Conservation (phyloP, 768 basidiomycete genomes). For the Strobilomyces confusus region DNA sequence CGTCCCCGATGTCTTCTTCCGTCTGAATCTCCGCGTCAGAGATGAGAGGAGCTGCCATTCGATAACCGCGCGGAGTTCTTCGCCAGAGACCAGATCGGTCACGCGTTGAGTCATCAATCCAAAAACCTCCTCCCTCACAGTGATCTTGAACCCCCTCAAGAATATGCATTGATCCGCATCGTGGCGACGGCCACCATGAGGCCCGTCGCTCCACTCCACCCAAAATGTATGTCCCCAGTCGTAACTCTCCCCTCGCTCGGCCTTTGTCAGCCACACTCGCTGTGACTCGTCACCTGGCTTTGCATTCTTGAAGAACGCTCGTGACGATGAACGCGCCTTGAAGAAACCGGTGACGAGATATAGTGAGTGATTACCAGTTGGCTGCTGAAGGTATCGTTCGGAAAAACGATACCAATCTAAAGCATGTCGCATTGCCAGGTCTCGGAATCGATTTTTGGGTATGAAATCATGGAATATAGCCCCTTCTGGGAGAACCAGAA, state of each 20-base stretch:
- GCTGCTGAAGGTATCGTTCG: too few relatives aligned
- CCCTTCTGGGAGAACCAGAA: slow-evolving; percentile 29
- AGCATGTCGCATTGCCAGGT: slow-evolving; percentile 13
- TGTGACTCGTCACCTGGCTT: not conserved
- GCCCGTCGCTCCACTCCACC: not conserved
- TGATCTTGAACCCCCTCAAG: not conserved
- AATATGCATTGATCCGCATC: not conserved
- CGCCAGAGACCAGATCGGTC: not conserved
- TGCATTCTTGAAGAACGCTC: not conserved
- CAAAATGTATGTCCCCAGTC: not conserved
- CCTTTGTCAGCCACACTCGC: not conserved
- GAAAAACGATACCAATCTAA: slow-evolving; percentile 21
- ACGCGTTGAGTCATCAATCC: not conserved
- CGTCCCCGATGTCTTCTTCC: too few relatives aligned
- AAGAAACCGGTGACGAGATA: not conserved
- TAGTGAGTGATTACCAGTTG: not conserved
- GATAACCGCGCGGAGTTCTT: too few relatives aligned
- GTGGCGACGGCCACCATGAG: not conserved
- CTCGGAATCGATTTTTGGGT: slow-evolving; percentile 5
- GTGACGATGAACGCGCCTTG: not conserved
- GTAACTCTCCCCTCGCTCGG: not conserved
- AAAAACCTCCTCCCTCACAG: not conserved
- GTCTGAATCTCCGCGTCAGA: too few relatives aligned
- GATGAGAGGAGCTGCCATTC: too few relatives aligned
- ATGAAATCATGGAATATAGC: slow-evolving; percentile 15